Evolutionary conservation across 2,329 filamentous ascomycete species (phyloP), one percentile per base, ranked within the genome.

Genomic region (Nigrograna mackinnonii): DNA sequence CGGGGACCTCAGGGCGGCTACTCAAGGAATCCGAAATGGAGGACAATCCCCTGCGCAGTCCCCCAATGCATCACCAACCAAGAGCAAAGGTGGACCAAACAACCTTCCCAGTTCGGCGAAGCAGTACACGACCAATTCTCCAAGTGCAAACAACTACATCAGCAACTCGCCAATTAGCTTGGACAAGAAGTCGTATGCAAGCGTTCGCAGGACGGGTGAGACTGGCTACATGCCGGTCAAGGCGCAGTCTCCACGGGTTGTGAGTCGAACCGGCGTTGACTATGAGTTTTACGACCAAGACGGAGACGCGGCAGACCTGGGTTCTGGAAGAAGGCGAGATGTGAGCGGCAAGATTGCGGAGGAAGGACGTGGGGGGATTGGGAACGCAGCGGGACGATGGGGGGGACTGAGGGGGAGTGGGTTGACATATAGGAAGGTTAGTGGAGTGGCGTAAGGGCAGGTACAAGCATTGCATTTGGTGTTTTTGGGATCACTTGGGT

Each of bases 341-440:
- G 85, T 89, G 2, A 90, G 86, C 60, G 87, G 87, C 1, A 89
- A 87, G 72, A 68, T 84, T 41, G 86, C 79, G 0, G 87, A 91
- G 63, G 87, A 91, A 62, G 87, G 87, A 2, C 71, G 79, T 35
- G 81, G 64, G 4, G 65, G 55, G 19, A 37, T 44, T 69, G 3
- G 72, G 30, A 40, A 47, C 57, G 17, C 64, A 53, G 59, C 55
- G 46, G 21, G 60, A 4, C 46, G 62, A 18, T 66, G 64, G 53
- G 62, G 65, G 22, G 50, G 54, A 30, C 56, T 49, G 44, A 52
- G 43, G 39, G 41, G 41, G 17, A 43, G 47, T 32, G 60, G 55
- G 16, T 22, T 70, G 41, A 60, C 55, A 19, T 58, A 66, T 41
- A 60, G 74, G 51, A 75, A 72, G 45, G 62, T 70, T 11, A 73